Percentiles rank a stretch among this genome's conserved stretches.
Evolutionary conservation across 2,329 filamentous ascomycete genomes (phyloP).

Genomic region (Talaromyces sp.): DNA sequence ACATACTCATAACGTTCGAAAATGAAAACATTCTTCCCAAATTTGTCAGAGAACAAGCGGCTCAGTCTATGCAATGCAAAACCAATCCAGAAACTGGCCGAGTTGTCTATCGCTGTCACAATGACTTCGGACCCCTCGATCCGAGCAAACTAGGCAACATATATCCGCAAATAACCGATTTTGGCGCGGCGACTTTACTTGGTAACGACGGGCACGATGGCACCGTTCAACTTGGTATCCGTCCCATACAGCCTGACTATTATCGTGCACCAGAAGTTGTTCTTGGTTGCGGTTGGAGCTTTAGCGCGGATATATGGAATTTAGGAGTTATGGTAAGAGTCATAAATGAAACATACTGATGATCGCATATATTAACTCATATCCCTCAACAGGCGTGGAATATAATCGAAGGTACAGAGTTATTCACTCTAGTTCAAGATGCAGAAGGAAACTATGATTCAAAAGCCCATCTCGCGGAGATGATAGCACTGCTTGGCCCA

Average conservation of each 20-base stretch:
- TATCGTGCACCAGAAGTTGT: conserved; percentile 26
- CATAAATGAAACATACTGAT: conserved; percentile 33
- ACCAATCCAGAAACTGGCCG: conserved; percentile 28
- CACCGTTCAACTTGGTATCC: conserved; percentile 29
- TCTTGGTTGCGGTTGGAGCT: background rate
- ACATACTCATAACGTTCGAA: conserved; percentile 42
- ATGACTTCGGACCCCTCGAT: conserved; percentile 29
- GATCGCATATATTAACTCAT: conserved; percentile 27
- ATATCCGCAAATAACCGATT: conserved; percentile 32
- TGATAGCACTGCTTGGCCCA: conserved; percentile 39
- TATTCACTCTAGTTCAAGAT: conserved; percentile 34
- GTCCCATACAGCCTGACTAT: conserved; percentile 22
- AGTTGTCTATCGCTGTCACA: conserved; percentile 31
- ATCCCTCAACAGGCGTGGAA: conserved; percentile 30
- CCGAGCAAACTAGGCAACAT: conserved; percentile 16
- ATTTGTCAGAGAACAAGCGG: conserved; percentile 26
- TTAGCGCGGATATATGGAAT: conserved; percentile 27
- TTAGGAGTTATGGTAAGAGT: conserved; percentile 25
- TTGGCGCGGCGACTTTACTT: conserved; percentile 24
- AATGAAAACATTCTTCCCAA: conserved; percentile 24
- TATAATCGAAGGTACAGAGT: conserved; percentile 33
- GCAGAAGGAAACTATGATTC: conserved; percentile 32
- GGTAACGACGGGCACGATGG: background rate
- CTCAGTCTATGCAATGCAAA: conserved; percentile 35
- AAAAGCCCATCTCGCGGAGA: conserved; percentile 39